phyloP scores from a whole-genome alignment of 2,329 filamentous ascomycete species.

The Westerdykella ornata region DNA sequence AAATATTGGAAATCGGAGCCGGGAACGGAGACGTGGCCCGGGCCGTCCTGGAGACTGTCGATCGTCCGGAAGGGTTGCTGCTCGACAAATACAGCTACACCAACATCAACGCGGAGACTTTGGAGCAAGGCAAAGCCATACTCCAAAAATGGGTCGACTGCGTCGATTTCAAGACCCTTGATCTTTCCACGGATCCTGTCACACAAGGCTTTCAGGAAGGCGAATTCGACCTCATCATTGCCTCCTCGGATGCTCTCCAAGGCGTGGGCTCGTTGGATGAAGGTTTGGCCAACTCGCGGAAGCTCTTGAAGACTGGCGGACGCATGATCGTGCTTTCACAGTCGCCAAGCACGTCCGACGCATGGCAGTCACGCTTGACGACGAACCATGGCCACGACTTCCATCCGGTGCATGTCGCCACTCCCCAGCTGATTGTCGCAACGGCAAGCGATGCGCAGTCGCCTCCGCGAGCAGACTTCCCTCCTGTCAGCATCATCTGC shows the following conservation, averaged over 20 bases:
- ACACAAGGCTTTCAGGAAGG: not conserved
- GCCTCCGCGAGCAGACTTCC: too few relatives aligned
- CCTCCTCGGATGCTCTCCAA: constrained; percentile 18
- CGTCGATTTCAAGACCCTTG: not conserved
- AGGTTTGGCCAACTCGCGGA: constrained; percentile 9
- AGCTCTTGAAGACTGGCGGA: constrained; percentile 18
- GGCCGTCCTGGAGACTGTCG: constrained; percentile 1
- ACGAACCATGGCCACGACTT: too few relatives aligned
- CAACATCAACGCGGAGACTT: constrained; percentile 16
- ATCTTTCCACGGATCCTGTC: not conserved
- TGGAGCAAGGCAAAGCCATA: constrained; percentile 4
- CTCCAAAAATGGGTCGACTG: constrained; percentile 1
- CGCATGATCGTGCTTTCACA: constrained; percentile 10
- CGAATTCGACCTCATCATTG: constrained; percentile 6
- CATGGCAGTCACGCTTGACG: too few relatives aligned
- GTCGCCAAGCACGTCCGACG: too few relatives aligned
- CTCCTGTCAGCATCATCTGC: too few relatives aligned
- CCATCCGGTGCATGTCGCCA: too few relatives aligned
- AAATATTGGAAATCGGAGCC: constrained; percentile 14
- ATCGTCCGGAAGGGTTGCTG: too few relatives aligned
- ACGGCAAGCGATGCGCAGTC: too few relatives aligned
- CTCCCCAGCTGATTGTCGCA: too few relatives aligned
- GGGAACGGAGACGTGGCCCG: constrained; percentile 14
- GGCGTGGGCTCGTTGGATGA: constrained; percentile 10
- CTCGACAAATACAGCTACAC: constrained; percentile 13